Conservation (phyloP, 1,284 basidiomycete species). For the Volvariella volvacea region DNA sequence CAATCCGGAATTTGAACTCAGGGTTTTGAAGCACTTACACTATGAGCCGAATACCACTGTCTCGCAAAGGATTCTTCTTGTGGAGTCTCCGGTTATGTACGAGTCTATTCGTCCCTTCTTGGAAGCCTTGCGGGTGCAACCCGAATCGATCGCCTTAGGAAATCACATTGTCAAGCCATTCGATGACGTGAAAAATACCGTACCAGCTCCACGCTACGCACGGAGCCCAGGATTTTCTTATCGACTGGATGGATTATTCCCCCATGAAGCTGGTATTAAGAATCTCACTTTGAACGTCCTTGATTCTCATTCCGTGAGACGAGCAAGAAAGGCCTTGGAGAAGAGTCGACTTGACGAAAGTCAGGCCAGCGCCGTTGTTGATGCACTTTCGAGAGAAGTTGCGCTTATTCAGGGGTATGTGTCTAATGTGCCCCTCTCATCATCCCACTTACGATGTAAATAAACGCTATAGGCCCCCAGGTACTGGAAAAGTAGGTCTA, state of each 20-base stretch:
- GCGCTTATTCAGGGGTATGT: conserved; percentile 65
- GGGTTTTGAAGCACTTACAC: conserved; percentile 32
- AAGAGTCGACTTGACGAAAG: conserved; percentile 54
- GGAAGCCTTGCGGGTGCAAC: conserved; percentile 42
- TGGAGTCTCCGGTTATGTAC: conserved; percentile 58
- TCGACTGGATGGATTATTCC: no score
- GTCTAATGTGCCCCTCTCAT: no score
- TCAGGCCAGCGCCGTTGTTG: conserved; percentile 63
- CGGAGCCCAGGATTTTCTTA: no score
- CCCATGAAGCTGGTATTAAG: no score
- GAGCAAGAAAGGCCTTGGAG: conserved; percentile 35
- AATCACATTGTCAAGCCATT: conserved; percentile 37
- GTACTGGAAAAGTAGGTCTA: conserved; percentile 59
- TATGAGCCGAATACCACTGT: conserved; percentile 8
- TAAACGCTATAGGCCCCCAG: conserved; percentile 54
- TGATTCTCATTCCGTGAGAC: conserved; percentile 29
- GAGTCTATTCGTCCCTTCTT: conserved; percentile 59
- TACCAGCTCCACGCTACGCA: conserved; percentile 46
- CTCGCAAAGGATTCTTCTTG: conserved; percentile 25
- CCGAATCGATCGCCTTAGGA: conserved; percentile 46
- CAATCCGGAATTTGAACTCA: conserved; percentile 38
- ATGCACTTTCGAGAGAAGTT: conserved; percentile 52
- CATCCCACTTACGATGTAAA: no score
- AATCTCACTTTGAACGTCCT: conserved; percentile 14
- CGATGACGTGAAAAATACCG: conserved; percentile 19